Evolutionary conservation across 169 alveolate species (phyloP).

Genomic region (Plasmodium vinckei): DNA sequence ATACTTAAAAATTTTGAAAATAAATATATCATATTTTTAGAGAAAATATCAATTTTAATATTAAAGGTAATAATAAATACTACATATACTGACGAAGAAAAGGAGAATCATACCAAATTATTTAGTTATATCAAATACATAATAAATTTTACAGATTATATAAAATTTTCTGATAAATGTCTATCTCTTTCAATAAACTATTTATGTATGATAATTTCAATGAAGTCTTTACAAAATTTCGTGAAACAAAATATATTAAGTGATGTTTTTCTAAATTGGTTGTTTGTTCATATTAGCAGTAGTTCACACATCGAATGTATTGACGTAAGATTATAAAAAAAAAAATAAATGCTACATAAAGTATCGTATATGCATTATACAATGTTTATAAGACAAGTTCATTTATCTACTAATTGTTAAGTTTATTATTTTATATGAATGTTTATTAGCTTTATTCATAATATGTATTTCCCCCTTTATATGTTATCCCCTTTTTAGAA

Average conservation of each 20-base stretch:
- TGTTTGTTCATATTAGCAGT: slow-evolving; percentile 44
- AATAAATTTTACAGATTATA: slow-evolving; percentile 46
- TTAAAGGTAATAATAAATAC: slow-evolving; percentile 57
- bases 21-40: slow-evolving; percentile 48
- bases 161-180: slow-evolving; percentile 54
- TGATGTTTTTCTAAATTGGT: slow-evolving; percentile 25
- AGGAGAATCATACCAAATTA: slow-evolving; percentile 7
- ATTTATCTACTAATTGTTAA: not conserved
- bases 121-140: slow-evolving; percentile 47
- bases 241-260: slow-evolving; percentile 63
- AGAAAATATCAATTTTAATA: slow-evolving; percentile 54
- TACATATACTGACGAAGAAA: slow-evolving; percentile 47
- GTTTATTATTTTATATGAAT: not conserved
- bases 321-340: slow-evolving; percentile 25
- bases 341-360: not conserved
- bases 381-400: not conserved
- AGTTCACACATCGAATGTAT: slow-evolving; percentile 63
- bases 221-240: slow-evolving; percentile 39
- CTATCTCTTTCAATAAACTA: slow-evolving; percentile 41
- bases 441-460: not conserved
- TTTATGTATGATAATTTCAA: slow-evolving; percentile 43
- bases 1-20: slow-evolving; percentile 51
- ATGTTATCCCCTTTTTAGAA: slow-evolving; percentile 13
- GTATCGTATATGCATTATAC: not conserved
- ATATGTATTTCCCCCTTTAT: not conserved